Evolutionary conservation across 1,139 yeast genomes (phyloP).

Genomic region (Groenewaldozyma auringiensis): DNA sequence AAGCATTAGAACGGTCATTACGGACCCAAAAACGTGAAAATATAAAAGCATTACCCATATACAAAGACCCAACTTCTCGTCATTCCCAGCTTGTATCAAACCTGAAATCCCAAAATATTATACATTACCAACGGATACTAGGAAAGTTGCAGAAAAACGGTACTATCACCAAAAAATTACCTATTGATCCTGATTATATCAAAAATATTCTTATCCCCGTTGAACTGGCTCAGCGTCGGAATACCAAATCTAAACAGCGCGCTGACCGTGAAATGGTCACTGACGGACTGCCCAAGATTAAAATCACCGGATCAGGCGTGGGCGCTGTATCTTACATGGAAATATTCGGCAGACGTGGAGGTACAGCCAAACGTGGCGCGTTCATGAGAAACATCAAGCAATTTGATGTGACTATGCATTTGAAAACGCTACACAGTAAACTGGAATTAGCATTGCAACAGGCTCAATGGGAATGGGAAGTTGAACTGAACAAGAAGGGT

Average conservation of each 20-base stretch:
- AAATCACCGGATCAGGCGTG: background rate
- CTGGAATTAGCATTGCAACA: constrained; percentile 12
- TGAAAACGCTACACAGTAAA: constrained; percentile 7
- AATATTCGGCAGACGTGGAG: background rate
- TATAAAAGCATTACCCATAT: background rate
- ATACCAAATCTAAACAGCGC: background rate
- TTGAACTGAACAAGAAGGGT: background rate
- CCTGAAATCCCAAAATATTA: background rate
- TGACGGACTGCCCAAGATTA: background rate
- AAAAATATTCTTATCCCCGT: background rate
- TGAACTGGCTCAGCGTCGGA: background rate
- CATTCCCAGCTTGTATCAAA: background rate
- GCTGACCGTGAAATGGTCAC: background rate
- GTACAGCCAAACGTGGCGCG: background rate
- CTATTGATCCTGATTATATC: background rate
- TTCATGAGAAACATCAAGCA: background rate
- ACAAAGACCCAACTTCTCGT: background rate
- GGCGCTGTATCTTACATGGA: constrained; percentile 3
- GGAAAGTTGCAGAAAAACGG: background rate
- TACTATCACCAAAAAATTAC: background rate
- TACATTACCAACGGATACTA: background rate
- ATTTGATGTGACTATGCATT: background rate
- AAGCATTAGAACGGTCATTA: background rate
- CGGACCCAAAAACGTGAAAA: background rate
- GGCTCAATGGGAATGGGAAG: constrained; percentile 16